phyloP scores from a whole-genome alignment of 2,329 filamentous ascomycete species.

The Ciborinia camelliae region DNA sequence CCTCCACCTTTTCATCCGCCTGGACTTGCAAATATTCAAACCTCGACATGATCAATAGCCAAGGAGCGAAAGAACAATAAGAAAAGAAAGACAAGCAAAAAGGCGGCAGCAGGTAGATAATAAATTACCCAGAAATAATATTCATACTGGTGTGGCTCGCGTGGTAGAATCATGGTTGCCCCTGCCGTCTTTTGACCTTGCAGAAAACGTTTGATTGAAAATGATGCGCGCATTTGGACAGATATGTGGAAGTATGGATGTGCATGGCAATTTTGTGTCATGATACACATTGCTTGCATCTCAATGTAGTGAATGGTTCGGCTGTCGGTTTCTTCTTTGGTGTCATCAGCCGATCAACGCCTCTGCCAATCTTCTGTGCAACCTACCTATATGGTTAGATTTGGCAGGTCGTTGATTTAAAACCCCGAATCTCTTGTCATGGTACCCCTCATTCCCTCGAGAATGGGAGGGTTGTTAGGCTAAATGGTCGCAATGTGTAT shows the following conservation, averaged over 20 bases:
- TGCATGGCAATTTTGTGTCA: background rate
- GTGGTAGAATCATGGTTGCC: slow-evolving; percentile 15
- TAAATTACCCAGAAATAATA: background rate
- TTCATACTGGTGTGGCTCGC: background rate
- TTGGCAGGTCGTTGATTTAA: slow-evolving; percentile 8
- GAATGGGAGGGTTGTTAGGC: background rate
- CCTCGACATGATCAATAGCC: slow-evolving; percentile 10
- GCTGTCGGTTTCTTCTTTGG: slow-evolving; percentile 12
- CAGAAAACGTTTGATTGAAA: background rate
- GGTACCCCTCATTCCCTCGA: background rate
- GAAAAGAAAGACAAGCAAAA: background rate
- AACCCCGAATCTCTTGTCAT: too few relatives aligned
- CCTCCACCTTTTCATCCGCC: slow-evolving; percentile 6
- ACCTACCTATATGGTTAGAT: background rate
- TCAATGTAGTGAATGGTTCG: slow-evolving; percentile 5
- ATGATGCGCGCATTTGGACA: slow-evolving; percentile 5
- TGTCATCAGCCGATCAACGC: slow-evolving; percentile 11
- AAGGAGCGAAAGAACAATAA: background rate
- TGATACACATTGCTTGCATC: background rate
- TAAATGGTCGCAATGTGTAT: too few relatives aligned
- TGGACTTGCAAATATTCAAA: slow-evolving; percentile 8
- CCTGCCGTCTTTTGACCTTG: slow-evolving; percentile 10
- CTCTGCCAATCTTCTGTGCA: slow-evolving; percentile 11
- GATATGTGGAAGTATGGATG: slow-evolving; percentile 1
- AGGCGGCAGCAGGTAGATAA: background rate